Percentiles rank a stretch among this genome's conserved stretches.
Conservation (phyloP, 768 basidiomycete genomes). For the Hirschioporus abietinus region DNA sequence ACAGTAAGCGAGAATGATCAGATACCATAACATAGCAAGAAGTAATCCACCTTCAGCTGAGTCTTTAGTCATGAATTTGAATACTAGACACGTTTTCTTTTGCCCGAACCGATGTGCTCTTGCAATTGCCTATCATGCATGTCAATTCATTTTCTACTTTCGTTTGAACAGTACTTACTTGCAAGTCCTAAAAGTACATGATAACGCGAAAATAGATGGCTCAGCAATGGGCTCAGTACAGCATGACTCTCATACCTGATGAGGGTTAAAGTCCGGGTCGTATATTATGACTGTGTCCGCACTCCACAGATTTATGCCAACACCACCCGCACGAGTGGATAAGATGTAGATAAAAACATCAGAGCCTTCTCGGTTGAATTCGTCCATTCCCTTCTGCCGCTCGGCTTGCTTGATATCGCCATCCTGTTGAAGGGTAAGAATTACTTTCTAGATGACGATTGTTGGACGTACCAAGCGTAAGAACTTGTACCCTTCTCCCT, state of each 20-base stretch:
- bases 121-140: constrained; percentile 69
- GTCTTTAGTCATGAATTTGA: constrained; percentile 93
- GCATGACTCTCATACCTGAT: constrained; percentile 52
- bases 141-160: background rate
- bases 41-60: constrained; percentile 72
- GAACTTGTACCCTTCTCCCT: constrained; percentile 74
- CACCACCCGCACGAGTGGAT: constrained; percentile 90
- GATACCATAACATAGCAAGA: background rate
- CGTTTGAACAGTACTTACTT: constrained; percentile 46
- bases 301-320: constrained; percentile 86
- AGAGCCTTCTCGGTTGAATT: constrained; percentile 84
- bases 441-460: constrained; percentile 10
- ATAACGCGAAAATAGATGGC: constrained; percentile 10
- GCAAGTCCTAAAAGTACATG: constrained; percentile 60
- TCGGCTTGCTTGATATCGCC: constrained; percentile 79
- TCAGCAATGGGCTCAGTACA: background rate
- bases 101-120: constrained; percentile 95
- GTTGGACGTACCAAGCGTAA: constrained; percentile 58
- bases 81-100: constrained; percentile 88
- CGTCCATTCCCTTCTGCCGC: constrained; percentile 94
- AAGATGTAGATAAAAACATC: constrained; percentile 89
- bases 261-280: constrained; percentile 99
- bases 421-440: constrained; percentile 48
- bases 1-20: constrained; percentile 2
- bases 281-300: constrained; percentile 93